Base-by-base conservation (phyloP, 192 early-diverging fungal genomes). In the Gaertneriomyces sp. region DNA sequence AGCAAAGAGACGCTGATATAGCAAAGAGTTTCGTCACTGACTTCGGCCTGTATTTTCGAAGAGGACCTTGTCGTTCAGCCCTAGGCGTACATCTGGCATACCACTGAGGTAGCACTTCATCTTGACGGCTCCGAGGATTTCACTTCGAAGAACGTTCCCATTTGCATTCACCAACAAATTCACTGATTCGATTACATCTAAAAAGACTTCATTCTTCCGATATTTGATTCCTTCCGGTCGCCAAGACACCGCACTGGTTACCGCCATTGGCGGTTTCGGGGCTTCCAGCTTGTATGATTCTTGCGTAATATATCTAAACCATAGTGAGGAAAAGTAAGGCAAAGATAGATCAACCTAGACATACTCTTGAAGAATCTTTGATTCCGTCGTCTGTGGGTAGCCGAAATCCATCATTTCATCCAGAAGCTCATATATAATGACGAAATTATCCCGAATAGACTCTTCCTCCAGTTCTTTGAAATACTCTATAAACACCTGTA, bases 121-220 rank as follows among this genome's bases (percentile, higher is more conserved):
- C 64, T 92, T 89, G 50, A 98, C 88, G 45, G 91, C 88, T 6
- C 95, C 95, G 56, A 89, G 77, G 45, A 98, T 93, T 68, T 98
- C 95, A 14, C 90, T 86, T 12, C 94, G 82, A 56, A 99, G 77
- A 7, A 94, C 91, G 64, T 91, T 97, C 54, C 92, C 89, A 91
- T 76, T 82, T 42, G 86, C 81, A 65, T 81, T 87, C 45, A 99
- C 80, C 62, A 99, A 80, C 52, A 98, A 68, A 71, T 99, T 99
- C 53, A 99, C 94, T 43, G 90, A 91, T 76, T 99, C 97, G 66
- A 99, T 91, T 6, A 99, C 97, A 78, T 99, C 97, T 50, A 99
- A 85, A 74, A 99, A 99, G 10, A 93, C 95, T 74, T 99, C 97
- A 73, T 99, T 99, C 79, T 98, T 98, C 63, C 94, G 81, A 80